Evolutionary conservation across 495 filamentous ascomycete species (phyloP), one percentile per base, ranked within the genome.

Genomic region (Penicillium crystallinum): DNA sequence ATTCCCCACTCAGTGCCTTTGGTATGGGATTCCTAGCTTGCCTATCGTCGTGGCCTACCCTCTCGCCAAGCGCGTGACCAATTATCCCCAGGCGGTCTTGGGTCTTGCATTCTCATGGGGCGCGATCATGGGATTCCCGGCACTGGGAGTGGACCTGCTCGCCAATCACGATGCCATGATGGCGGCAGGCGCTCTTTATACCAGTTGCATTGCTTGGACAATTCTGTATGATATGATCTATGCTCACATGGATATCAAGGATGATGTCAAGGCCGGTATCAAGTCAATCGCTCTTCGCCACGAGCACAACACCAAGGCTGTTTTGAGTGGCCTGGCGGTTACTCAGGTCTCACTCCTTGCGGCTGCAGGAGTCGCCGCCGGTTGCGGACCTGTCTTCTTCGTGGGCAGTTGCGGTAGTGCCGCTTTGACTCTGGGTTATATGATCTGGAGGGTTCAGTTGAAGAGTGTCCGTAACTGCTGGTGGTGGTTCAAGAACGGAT

Each of bases 221-320:
- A 81, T 97, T 36, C 65, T 97, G 50, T 98, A 98, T 62, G 93
- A 98, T 71, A 97, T 96, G 86, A 95, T 98, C 17, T 98, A 98
- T 70, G 93, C 95, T 29, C 91, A 97, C 70, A 96, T 97, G 87
- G 93, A 98, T 56, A 91, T 98, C 66, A 88, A 86, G 63, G 93
- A 98, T 59, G 93, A 98, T 65, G 81, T 83, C 29, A 88, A 88
- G 65, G 91, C 88, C 0, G 93, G 93, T 1, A 96, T 98, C 71
- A 97, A 96, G 73, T 90, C 86, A 57, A 98, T 97, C 63, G 92
- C 88, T 15, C 77, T 97, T 19, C 85, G 86, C 63, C 91, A 98
- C 59, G 88, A 95, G 53, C 76, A 84, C 21, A 81, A 96, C 57
- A 96, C 93, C 6, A 97, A 97, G 71, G 74, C 84, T 25, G 81